Conservation (phyloP, 2,329 filamentous ascomycete species). For the Cryphonectria carpinicola region DNA sequence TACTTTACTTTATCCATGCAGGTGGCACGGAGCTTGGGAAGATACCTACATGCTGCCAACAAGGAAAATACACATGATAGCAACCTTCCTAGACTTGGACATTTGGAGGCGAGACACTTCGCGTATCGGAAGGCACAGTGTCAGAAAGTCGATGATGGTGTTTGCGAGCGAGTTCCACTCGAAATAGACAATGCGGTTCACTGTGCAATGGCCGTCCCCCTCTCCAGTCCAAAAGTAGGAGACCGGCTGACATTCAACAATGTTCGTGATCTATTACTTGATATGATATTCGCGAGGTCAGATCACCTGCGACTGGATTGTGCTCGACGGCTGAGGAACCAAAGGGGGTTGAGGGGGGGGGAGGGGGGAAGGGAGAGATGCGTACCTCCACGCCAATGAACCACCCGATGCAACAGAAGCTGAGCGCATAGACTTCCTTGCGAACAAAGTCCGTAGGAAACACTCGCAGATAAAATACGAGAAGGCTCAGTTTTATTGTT, state of each 20-base stretch:
- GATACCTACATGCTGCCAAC: slow-evolving; percentile 7
- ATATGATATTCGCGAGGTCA: background rate
- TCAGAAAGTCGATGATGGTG: slow-evolving; percentile 26
- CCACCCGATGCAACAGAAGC: slow-evolving; percentile 9
- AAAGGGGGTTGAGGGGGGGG: too few relatives aligned
- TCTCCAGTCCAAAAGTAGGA: slow-evolving; percentile 5
- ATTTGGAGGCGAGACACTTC: slow-evolving; percentile 17
- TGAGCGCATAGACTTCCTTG: background rate
- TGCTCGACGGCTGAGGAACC: background rate
- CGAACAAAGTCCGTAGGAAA: slow-evolving; percentile 4
- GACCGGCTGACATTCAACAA: slow-evolving; percentile 1
- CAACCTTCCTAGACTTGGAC: background rate
- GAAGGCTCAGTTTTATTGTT: slow-evolving; percentile 3
- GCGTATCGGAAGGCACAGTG: slow-evolving; percentile 24
- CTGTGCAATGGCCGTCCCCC: background rate
- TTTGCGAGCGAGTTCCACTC: slow-evolving; percentile 27
- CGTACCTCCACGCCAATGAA: background rate
- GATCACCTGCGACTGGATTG: too few relatives aligned
- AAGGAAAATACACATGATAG: slow-evolving; percentile 1
- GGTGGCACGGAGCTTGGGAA: background rate
- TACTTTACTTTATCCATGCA: too few relatives aligned
- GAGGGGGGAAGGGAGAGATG: background rate
- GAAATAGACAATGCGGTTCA: slow-evolving; percentile 21
- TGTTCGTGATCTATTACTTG: background rate
- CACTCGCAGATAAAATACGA: slow-evolving; percentile 12